A percentile compares a stretch with the other conserved stretches of the same genome.
phyloP scores from a whole-genome alignment of 345 rosid species.

The Raphanus raphanistrum region DNA sequence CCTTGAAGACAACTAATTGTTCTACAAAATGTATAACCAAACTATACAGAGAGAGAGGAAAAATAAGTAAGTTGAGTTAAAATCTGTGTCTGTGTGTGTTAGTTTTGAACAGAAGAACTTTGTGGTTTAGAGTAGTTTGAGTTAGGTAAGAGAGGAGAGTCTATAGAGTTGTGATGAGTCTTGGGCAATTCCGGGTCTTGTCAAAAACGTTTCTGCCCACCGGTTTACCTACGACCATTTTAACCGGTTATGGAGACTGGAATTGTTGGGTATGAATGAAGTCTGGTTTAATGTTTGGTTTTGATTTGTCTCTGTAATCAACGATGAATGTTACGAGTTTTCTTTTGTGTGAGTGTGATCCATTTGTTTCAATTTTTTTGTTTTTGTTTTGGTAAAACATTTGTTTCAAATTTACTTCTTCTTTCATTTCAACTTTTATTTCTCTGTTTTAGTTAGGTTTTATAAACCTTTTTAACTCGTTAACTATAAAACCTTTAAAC shows the following conservation, averaged over 20 bases:
- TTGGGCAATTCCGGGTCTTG: slow-evolving; percentile 35
- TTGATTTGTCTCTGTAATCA: slow-evolving; percentile 35
- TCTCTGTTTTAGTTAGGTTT: neutral
- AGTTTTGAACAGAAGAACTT: slow-evolving; percentile 29
- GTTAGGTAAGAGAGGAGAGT: slow-evolving; percentile 21
- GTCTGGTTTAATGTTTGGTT: slow-evolving; percentile 31
- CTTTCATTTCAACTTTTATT: too few relatives aligned
- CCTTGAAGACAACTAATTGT: slow-evolving; percentile 36
- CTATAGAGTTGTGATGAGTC: slow-evolving; percentile 44
- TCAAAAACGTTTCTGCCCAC: slow-evolving; percentile 20
- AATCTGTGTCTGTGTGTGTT: neutral
- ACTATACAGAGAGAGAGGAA: slow-evolving; percentile 30
- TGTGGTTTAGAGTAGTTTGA: slow-evolving; percentile 41
- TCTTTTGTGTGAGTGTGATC: neutral
- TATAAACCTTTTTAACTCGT: neutral
- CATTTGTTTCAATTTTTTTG: too few relatives aligned
- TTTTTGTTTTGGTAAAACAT: too few relatives aligned
- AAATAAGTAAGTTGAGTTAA: too few relatives aligned
- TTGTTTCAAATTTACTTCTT: too few relatives aligned
- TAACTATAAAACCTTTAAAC: too few relatives aligned
- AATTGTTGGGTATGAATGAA: slow-evolving; percentile 16
- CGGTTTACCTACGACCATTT: slow-evolving; percentile 45
- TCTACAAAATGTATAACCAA: slow-evolving; percentile 42
- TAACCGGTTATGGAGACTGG: slow-evolving; percentile 38
- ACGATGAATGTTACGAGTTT: neutral